Evolutionary conservation across 345 rosid genomes (phyloP).

Genomic region (Lumnitzera littorea): DNA sequence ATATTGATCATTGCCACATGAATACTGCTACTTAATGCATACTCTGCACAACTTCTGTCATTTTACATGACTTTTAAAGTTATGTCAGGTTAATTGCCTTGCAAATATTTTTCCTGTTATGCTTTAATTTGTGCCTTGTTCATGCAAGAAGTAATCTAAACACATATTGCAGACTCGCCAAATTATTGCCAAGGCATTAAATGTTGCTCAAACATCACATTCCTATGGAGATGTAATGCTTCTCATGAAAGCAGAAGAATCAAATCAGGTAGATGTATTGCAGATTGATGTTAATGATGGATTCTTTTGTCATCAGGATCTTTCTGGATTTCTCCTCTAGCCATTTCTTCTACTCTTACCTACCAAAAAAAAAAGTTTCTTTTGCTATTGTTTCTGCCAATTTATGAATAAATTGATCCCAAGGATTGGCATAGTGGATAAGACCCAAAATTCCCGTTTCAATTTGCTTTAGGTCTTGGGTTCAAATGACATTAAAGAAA

Average conservation of each 20-base stretch:
- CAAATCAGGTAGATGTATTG: constrained; percentile 40
- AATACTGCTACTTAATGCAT: neutral
- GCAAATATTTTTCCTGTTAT: neutral
- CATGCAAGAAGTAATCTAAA: too few relatives aligned
- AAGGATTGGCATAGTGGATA: too few relatives aligned
- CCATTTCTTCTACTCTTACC: too few relatives aligned
- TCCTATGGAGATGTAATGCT: constrained; percentile 89
- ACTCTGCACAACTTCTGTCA: neutral
- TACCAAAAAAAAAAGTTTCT: too few relatives aligned
- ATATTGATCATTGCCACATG: too few relatives aligned
- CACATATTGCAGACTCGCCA: constrained; percentile 51
- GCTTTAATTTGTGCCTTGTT: neutral
- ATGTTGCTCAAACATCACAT: constrained; percentile 80
- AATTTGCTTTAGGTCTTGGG: too few relatives aligned
- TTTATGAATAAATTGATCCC: too few relatives aligned
- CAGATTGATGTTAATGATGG: neutral
- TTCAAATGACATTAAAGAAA: too few relatives aligned
- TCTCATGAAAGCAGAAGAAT: constrained; percentile 54
- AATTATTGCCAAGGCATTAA: constrained; percentile 68
- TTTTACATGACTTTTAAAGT: neutral
- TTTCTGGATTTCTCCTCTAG: too few relatives aligned
- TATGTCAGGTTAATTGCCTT: neutral
- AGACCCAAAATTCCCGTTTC: too few relatives aligned
- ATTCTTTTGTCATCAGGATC: neutral
- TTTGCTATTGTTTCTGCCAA: too few relatives aligned